Evolutionary conservation across 1,284 basidiomycete genomes (phyloP), one percentile per base, ranked within the genome.

Genomic region (Rhodotorula sp.): DNA sequence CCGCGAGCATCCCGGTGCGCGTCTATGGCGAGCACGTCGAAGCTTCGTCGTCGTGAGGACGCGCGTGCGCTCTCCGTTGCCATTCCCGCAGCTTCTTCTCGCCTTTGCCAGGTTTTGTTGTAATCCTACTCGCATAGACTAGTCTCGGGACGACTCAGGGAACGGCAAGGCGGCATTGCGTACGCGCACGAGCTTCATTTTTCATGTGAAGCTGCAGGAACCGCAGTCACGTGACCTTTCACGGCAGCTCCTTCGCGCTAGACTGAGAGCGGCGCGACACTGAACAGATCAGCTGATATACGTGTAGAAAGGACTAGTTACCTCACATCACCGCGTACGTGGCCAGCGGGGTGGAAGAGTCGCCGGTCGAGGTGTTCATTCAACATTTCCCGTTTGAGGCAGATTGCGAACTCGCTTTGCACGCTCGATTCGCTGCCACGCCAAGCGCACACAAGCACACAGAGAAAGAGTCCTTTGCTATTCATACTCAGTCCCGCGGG

Each of bases 1-100:
- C n/a, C 6, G 26, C 52, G 58, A 65, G 23, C 48, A 58, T 70
- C 20, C 64, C 69, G 14, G 69, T 70, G 5, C 51, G 60, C 21
- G 64, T 70, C 10, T 70, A 67, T 23, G 64, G 69, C 48, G 21
- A 39, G 47, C 69, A 70, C 60, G 64, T 16, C 43, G 57, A 60
- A 48, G 48, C 16, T 8, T 47, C 29, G 47, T 46, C 29, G 47
- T 46, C 59, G 26, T 29, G 31, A 31, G 29, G 31, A 51, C n/a
- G 26, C n/a, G 52, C n/a, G 8, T 29, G 26, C 54, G 26, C n/a
- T 16, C 10, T 26, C 29, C 29, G 15, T 20, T 18, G 54, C 54
- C 16, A 29, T 12, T 12, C 10, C 39, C 39, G 39, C 39, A 43
- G 23, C 14, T 29, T 56, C 54, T 16, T 56, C 23, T 43, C 29